A percentile compares a stretch with the other conserved stretches of the same genome.
Evolutionary conservation across 1,139 yeast genomes (phyloP).

Genomic region (Hyphopichia fennica): DNA sequence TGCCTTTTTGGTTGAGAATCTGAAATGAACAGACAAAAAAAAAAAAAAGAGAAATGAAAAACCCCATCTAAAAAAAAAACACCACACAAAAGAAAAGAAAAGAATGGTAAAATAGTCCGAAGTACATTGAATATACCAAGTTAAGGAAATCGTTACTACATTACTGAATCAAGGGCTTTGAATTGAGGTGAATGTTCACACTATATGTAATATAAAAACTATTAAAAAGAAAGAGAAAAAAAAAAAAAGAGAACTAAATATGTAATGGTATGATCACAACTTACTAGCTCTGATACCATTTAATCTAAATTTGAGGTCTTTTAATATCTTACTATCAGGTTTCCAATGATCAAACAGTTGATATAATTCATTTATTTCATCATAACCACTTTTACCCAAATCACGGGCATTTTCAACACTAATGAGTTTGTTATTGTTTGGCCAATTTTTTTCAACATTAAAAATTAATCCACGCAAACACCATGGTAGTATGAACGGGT

Average conservation of each 20-base stretch:
- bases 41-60: too few relatives aligned
- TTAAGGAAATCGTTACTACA: too few relatives aligned
- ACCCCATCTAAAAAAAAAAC: too few relatives aligned
- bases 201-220: too few relatives aligned
- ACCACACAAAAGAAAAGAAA: too few relatives aligned
- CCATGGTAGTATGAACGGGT: constrained; percentile 92
- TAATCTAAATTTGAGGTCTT: constrained; percentile 80
- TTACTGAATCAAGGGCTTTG: too few relatives aligned
- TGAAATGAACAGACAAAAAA: too few relatives aligned
- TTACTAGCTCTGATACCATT: constrained; percentile 66
- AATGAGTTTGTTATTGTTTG: constrained; percentile 27
- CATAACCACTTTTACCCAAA: constrained; percentile 37
- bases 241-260: not conserved
- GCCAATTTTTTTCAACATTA: constrained; percentile 61
- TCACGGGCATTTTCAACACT: constrained; percentile 27
- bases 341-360: constrained; percentile 79
- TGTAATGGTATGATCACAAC: constrained; percentile 15
- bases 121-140: too few relatives aligned
- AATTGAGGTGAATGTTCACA: too few relatives aligned
- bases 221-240: not conserved
- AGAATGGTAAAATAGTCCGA: too few relatives aligned
- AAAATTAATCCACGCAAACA: constrained; percentile 78
- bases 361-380: constrained; percentile 61
- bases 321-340: constrained; percentile 77
- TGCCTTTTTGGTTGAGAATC: too few relatives aligned